Base-by-base conservation (phyloP, 176 grass and related monocot genomes). In the Tuctoria greenei region DNA sequence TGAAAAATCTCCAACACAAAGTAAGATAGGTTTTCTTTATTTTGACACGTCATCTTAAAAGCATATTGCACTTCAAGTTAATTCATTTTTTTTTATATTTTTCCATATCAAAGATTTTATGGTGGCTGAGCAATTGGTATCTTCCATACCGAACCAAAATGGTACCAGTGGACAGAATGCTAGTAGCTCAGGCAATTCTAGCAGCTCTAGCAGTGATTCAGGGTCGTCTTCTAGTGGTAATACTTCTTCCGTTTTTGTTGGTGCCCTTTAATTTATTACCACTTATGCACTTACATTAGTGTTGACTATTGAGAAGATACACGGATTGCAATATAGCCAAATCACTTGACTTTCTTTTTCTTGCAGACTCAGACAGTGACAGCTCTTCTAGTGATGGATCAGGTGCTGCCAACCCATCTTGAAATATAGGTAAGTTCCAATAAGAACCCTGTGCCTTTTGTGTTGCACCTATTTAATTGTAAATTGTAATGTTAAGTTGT, bases 181-280 rank as follows among this genome's bases (percentile, higher is more conserved):
- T 8, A 88, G 83, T 90, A 92, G 83, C 58, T 99, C 95, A 25
- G 95, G 87, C 72, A 89, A 77, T 87, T 84, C 91, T 45, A 88
- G 91, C 83, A 88, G 86, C 76, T 94, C 92, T 46, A 92, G 87
- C 87, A 99, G 95, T 88, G 94, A 91, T 87, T 88, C 92, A 38
- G 87, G 87, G 8, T 95, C 92, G 12, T 95, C 95, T 57, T 94
- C 92, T 82, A 95, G 89, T 43, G 95, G 92, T 99, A 99, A 74
- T 69, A 65, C 7, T 26, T 44, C 7, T 26, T 44, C 42, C 24
- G 38, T n/a, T 31, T 61, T 44, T 43, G 15, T 61, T 77, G n/a
- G 58, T 76, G 47, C 8, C 18, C 35, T 63, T 60, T 54, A 24
- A 4, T 15, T 45, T 16, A 51, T 88, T 75, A 39, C 37, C 59